Percentiles rank a stretch among this genome's conserved stretches.
phyloP scores from a whole-genome alignment of 306 rosid species.

The Sesbania bispinosa region DNA sequence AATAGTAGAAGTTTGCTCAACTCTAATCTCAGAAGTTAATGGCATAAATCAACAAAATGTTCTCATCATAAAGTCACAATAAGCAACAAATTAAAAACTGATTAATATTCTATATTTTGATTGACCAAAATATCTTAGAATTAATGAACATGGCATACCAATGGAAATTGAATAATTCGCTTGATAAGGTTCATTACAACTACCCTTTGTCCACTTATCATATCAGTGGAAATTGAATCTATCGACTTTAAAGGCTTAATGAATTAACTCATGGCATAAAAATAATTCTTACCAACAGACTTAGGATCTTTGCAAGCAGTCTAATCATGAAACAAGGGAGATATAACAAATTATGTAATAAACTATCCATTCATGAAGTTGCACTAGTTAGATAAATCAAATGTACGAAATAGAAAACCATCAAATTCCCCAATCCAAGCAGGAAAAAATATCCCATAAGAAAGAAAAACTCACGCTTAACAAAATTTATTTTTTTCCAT shows the following conservation, averaged over 20 bases:
- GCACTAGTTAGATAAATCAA: no score
- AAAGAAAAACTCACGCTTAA: not conserved
- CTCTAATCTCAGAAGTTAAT: not conserved
- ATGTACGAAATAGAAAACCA: no score
- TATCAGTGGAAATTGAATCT: not conserved
- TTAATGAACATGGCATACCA: not conserved
- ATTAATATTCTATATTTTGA: not conserved
- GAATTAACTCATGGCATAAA: no score
- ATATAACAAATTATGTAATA: no score
- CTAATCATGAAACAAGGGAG: no score
- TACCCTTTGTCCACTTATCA: not conserved
- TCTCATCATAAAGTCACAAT: not conserved
- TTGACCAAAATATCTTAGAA: not conserved
- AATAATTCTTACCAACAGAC: no score
- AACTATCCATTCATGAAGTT: no score
- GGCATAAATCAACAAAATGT: not conserved
- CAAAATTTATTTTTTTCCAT: not conserved
- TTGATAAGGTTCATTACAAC: not conserved
- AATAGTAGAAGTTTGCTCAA: not conserved
- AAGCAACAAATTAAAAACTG: constrained; percentile 10
- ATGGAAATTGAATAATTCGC: no score
- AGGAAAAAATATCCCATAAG: no score
- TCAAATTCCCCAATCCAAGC: no score
- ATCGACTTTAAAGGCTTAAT: not conserved
- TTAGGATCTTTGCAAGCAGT: no score